Evolutionary conservation across 2,329 filamentous ascomycete species (phyloP), one percentile per base, ranked within the genome.

Genomic region (Verticillium isaacii): DNA sequence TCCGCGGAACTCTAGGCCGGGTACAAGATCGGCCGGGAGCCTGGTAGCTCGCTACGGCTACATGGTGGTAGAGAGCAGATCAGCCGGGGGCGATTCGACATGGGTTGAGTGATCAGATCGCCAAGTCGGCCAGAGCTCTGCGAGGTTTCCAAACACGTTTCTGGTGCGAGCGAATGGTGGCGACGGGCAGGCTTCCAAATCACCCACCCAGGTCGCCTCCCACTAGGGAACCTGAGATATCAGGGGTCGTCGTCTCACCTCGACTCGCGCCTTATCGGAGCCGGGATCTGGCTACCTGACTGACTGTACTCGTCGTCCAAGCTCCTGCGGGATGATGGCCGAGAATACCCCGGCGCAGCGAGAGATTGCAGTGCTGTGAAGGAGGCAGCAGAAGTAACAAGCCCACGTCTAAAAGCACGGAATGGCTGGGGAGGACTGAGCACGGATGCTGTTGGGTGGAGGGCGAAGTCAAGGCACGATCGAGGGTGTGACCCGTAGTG

Each of bases 41-140:
- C 6, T 25, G 19, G 45, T 25, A 52, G 45, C 11, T 52, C n/a
- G 45, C 9, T 9, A 25, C 19, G 45, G 12, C 41, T 25, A 58
- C 19, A 54, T 50, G 41, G 45, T 52, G 9, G 9, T 23, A 19
- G 41, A 63, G 59, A 61, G 61, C 59, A 61, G 57, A 61, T 63
- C 61, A 55, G 61, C 61, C 41, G 54, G 61, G 61, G 57, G 54
- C 63, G 39, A 50, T 56, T 63, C 58, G 57, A 64, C 63, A 63
- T 61, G 59, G 61, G 61, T 55, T 45, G 59, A 62, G 63, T 63
- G 63, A 63, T 64, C 63, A 63, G 63, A 64, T 64, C 63, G 63
- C 63, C 63, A 64, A 64, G 63, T 64, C 61, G 61, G 63, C 63
- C 63, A 60, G 61, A 64, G 63, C 61, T 63, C 61, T 58, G 63